Evolutionary conservation across 305 asterid genomes (phyloP).

Genomic region (Andrographis paniculata): DNA sequence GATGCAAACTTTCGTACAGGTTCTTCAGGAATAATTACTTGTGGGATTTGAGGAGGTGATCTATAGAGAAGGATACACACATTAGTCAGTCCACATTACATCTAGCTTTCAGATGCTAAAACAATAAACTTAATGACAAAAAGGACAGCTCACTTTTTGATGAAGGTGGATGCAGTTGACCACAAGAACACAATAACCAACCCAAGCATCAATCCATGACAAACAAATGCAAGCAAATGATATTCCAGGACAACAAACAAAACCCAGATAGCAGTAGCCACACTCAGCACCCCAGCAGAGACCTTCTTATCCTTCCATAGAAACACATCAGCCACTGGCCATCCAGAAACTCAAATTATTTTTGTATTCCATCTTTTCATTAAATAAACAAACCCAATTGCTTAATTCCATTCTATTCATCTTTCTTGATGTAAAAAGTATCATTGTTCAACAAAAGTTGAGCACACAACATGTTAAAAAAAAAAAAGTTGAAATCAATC

Average conservation of each 20-base stretch:
- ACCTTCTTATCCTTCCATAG: slow-evolving; percentile 82
- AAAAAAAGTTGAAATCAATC: not conserved
- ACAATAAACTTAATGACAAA: not conserved
- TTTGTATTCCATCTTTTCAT: not conserved
- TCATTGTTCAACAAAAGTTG: not conserved
- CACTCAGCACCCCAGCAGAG: slow-evolving; percentile 62
- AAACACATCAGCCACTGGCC: slow-evolving; percentile 68
- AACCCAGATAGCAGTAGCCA: slow-evolving; percentile 64
- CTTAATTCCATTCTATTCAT: not conserved
- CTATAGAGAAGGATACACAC: not conserved
- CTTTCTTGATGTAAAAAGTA: not conserved
- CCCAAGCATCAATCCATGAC: slow-evolving; percentile 49
- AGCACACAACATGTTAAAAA: not conserved
- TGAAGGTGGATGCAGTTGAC: slow-evolving; percentile 58
- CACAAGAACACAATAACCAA: slow-evolving; percentile 55
- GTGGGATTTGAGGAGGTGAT: slow-evolving; percentile 49
- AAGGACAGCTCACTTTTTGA: slow-evolving; percentile 50
- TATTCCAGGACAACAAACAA: slow-evolving; percentile 65
- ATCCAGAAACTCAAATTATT: slow-evolving; percentile 7
- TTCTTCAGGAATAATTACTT: slow-evolving; percentile 53
- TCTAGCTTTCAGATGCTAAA: not conserved
- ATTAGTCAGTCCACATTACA: not conserved
- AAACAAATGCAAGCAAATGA: slow-evolving; percentile 54
- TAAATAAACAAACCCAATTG: not conserved
- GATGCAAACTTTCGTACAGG: slow-evolving; percentile 45